Conservation (phyloP, 2,329 filamentous ascomycete species). For the Gyromitra esculenta region DNA sequence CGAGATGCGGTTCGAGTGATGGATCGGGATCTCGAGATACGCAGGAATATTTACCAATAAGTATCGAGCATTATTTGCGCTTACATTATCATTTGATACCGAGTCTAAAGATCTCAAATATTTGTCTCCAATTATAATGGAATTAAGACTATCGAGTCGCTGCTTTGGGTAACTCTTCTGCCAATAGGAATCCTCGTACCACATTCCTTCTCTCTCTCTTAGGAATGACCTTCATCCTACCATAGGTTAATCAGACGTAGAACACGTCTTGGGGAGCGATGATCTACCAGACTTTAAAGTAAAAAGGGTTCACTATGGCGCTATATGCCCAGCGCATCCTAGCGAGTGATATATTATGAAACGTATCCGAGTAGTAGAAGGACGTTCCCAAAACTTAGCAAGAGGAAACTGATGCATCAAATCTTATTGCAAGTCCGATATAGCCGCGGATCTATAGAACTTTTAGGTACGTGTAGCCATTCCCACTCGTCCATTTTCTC, state of each 20-base stretch:
- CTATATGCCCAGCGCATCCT: neutral
- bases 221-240: neutral
- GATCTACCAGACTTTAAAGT: neutral
- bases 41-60: neutral
- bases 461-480: too few species aligned
- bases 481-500: too few species aligned
- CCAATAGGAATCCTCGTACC: neutral
- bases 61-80: neutral
- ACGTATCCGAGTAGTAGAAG: neutral
- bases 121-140: neutral
- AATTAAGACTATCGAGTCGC: neutral
- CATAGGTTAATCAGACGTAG: neutral
- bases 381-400: neutral
- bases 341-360: neutral
- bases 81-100: too few species aligned
- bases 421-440: neutral
- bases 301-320: neutral
- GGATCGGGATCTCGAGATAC: conserved; percentile 11
- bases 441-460: neutral
- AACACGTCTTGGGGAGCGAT: neutral
- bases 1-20: conserved; percentile 22
- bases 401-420: neutral
- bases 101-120: neutral
- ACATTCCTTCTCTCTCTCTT: neutral
- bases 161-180: neutral